Conservation (phyloP, 2,329 filamentous ascomycete species). For the Dactylella cylindrospora region DNA sequence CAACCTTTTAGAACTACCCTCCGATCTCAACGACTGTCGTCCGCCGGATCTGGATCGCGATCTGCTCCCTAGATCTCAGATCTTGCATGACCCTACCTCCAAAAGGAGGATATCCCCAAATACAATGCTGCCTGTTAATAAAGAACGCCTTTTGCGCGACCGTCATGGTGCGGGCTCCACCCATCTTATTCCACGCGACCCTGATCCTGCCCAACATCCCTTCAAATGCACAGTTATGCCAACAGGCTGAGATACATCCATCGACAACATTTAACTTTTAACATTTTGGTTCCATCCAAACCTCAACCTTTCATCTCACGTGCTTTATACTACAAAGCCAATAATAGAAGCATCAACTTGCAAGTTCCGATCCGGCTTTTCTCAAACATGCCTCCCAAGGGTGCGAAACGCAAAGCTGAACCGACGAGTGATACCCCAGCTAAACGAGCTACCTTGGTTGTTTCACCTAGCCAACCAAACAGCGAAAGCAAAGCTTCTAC, state of each 20-base stretch:
- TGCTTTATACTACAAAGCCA: no score
- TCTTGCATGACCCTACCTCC: no score
- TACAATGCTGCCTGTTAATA: no score
- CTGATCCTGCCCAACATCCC: not conserved
- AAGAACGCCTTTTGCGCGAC: no score
- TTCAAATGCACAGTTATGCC: not conserved
- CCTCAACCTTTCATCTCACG: no score
- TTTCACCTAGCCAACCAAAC: conserved; percentile 1
- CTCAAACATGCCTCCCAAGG: conserved; percentile 30
- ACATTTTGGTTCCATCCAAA: no score
- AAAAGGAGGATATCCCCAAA: no score
- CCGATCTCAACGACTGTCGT: conserved; percentile 1
- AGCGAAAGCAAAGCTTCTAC: not conserved
- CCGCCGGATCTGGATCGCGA: not conserved
- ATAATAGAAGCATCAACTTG: no score
- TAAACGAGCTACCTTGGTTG: conserved; percentile 6
- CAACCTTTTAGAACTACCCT: not conserved
- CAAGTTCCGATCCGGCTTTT: not conserved
- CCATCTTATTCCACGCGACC: no score
- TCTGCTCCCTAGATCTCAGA: no score
- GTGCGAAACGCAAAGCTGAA: conserved; percentile 25
- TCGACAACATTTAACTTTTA: no score
- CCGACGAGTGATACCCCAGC: conserved; percentile 5
- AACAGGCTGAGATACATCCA: conserved; percentile 1
- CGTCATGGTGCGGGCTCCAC: no score